These are phyloP conservation scores for Tetrastigma voinierianum DNA, from an alignment of 164 flowering plant genomes.

Conservation along the genomic window DNA sequence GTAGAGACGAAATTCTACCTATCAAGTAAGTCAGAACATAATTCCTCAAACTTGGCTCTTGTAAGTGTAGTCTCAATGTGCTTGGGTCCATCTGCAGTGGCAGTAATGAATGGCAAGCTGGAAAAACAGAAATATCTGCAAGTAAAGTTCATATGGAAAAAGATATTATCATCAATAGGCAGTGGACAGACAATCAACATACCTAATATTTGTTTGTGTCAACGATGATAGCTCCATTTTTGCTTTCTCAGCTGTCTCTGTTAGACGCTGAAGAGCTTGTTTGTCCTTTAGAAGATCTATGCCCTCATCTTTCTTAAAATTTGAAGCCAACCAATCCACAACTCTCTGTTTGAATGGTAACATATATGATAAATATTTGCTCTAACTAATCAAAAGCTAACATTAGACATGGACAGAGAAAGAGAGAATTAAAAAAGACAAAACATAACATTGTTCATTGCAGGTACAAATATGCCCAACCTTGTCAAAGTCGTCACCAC, in stretches of 20 bases:
- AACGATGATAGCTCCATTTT: slow-evolving; percentile 39
- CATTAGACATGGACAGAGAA: no score
- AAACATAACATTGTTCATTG: neutral
- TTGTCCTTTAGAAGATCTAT: slow-evolving; percentile 33
- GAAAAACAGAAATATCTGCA: slow-evolving; percentile 8
- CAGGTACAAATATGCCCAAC: slow-evolving; percentile 20
- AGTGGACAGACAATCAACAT: neutral
- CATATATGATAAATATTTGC: no score
- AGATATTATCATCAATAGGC: neutral
- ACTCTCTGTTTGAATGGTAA: slow-evolving; percentile 25
- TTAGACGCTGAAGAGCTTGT: slow-evolving; percentile 20
- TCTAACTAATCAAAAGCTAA: no score
- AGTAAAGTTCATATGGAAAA: slow-evolving; percentile 3
- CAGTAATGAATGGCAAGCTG: slow-evolving; percentile 86
- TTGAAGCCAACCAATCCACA: slow-evolving; percentile 38
- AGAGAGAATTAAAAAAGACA: no score
- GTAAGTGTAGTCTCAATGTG: slow-evolving; percentile 85
- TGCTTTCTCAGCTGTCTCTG: slow-evolving; percentile 43
- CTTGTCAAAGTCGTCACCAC: slow-evolving; percentile 78
- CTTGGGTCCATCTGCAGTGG: slow-evolving; percentile 84
- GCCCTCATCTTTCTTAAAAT: slow-evolving; percentile 37
- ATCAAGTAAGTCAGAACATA: slow-evolving; percentile 82
- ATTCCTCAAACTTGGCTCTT: slow-evolving; percentile 83
- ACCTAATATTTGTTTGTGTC: neutral
- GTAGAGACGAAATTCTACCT: slow-evolving; percentile 33